A percentile compares a stretch with the other conserved stretches of the same genome.
Evolutionary conservation across 257 asterid genomes (phyloP).

Genomic region (Cruciata laevipes): DNA sequence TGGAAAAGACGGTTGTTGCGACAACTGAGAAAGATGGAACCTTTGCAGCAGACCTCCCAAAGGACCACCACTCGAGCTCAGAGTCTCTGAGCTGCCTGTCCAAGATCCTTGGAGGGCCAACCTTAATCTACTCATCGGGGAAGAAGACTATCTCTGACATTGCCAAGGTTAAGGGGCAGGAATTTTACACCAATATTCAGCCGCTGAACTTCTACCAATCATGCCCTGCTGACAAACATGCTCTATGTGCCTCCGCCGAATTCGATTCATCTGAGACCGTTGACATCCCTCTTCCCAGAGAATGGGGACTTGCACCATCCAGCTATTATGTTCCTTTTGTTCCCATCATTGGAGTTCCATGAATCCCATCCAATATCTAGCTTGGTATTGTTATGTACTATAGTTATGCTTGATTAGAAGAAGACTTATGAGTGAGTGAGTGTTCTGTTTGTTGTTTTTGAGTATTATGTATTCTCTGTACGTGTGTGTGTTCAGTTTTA

Average conservation of each 20-base stretch:
- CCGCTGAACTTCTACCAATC: constrained; percentile 55
- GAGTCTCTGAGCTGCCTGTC: constrained; percentile 45
- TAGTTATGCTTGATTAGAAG: background rate
- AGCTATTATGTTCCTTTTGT: constrained; percentile 68
- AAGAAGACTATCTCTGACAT: constrained; percentile 24
- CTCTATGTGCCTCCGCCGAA: constrained; percentile 28
- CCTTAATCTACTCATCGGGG: constrained; percentile 37
- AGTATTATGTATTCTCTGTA: background rate
- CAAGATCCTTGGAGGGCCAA: constrained; percentile 76
- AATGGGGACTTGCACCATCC: constrained; percentile 82
- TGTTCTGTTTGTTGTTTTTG: background rate
- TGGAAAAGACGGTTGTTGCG: constrained; percentile 38
- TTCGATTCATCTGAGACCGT: constrained; percentile 76
- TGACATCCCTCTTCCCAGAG: constrained; percentile 74
- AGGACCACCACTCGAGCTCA: background rate
- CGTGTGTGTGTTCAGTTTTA: background rate
- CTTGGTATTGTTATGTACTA: background rate
- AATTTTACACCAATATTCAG: constrained; percentile 34
- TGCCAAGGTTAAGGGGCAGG: constrained; percentile 23
- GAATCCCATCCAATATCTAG: background rate
- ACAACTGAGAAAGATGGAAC: constrained; percentile 56
- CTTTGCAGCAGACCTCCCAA: constrained; percentile 36
- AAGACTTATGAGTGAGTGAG: background rate
- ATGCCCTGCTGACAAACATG: constrained; percentile 40
- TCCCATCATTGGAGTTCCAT: constrained; percentile 93